phyloP scores from a whole-genome alignment of 1,284 basidiomycete genomes.

The Heliocybe sulcata region DNA sequence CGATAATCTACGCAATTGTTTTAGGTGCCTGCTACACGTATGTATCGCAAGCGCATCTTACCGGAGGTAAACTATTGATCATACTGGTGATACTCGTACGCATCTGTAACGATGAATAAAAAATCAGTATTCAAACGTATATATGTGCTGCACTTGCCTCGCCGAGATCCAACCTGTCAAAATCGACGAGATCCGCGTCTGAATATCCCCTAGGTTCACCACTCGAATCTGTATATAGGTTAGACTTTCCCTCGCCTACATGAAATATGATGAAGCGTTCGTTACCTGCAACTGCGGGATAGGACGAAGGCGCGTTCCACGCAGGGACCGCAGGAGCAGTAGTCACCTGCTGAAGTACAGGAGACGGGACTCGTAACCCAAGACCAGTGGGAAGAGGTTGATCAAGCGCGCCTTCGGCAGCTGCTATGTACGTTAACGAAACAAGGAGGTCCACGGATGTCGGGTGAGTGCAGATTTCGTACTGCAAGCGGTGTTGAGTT shows the following conservation, averaged over 20 bases:
- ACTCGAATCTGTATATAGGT: not conserved
- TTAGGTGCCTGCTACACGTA: not conserved
- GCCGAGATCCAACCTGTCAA: conserved; percentile 32
- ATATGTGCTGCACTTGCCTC: conserved; percentile 21
- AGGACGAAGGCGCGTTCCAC: too few relatives aligned
- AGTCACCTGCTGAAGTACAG: too few relatives aligned
- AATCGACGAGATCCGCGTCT: conserved; percentile 21
- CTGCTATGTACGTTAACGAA: conserved; percentile 49
- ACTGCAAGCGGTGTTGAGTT: conserved; percentile 25
- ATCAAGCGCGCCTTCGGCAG: conserved; percentile 38
- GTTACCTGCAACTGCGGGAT: too few relatives aligned
- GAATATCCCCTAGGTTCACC: not conserved
- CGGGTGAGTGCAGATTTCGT: conserved; percentile 54
- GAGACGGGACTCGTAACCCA: conserved; percentile 41
- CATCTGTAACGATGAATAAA: conserved; percentile 27
- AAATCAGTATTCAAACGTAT: not conserved
- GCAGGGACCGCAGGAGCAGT: too few relatives aligned
- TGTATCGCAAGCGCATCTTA: conserved; percentile 16
- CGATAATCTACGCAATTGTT: conserved; percentile 28
- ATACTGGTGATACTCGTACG: conserved; percentile 31
- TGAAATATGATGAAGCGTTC: too few relatives aligned
- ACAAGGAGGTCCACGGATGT: conserved; percentile 53
- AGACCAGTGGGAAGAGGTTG: conserved; percentile 53
- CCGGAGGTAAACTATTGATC: conserved; percentile 41
- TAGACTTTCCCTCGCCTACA: too few relatives aligned